phyloP scores from a whole-genome alignment of 2,329 filamentous ascomycete genomes.

The Canariomyces notabilis region DNA sequence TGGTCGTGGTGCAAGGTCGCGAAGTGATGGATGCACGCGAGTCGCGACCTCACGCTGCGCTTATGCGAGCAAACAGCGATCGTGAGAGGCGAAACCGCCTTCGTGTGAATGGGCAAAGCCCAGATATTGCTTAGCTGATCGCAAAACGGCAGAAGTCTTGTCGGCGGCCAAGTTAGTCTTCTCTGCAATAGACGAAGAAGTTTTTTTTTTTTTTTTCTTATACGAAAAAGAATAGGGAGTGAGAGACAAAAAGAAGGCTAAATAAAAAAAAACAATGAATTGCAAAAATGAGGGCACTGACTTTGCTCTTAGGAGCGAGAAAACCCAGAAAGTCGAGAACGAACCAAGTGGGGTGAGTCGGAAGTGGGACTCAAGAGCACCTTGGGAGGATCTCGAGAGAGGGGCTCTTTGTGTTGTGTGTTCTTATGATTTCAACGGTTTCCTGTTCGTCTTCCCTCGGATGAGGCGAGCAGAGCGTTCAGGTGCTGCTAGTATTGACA shows the following conservation, averaged over 20 bases:
- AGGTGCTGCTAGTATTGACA: conserved; percentile 15
- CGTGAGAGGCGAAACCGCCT: conserved; percentile 27
- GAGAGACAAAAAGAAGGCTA: neutral
- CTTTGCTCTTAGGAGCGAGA: conserved; percentile 12
- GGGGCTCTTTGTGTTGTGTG: conserved; percentile 8
- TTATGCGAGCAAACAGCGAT: conserved; percentile 28
- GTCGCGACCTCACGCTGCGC: conserved; percentile 23
- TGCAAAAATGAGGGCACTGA: conserved; percentile 5
- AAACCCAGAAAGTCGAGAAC: conserved; percentile 16
- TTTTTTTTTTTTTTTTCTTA: too few relatives aligned
- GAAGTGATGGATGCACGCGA: conserved; percentile 19
- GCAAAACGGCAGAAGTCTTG: conserved; percentile 24
- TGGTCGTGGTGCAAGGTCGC: conserved; percentile 9
- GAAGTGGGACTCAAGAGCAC: too few relatives aligned
- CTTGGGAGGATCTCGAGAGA: neutral
- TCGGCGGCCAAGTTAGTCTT: conserved; percentile 11
- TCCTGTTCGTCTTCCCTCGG: neutral
- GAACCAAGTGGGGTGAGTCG: conserved; percentile 21
- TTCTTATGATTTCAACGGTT: neutral
- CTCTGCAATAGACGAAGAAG: conserved; percentile 10
- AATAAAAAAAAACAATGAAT: neutral
- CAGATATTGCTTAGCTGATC: conserved; percentile 19
- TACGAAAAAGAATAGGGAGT: conserved; percentile 4
- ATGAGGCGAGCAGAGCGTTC: conserved; percentile 1
- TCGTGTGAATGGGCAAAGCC: conserved; percentile 26